Conservation (phyloP, 108 stramenopile genomes). For the Fragilaria crotonensis region DNA sequence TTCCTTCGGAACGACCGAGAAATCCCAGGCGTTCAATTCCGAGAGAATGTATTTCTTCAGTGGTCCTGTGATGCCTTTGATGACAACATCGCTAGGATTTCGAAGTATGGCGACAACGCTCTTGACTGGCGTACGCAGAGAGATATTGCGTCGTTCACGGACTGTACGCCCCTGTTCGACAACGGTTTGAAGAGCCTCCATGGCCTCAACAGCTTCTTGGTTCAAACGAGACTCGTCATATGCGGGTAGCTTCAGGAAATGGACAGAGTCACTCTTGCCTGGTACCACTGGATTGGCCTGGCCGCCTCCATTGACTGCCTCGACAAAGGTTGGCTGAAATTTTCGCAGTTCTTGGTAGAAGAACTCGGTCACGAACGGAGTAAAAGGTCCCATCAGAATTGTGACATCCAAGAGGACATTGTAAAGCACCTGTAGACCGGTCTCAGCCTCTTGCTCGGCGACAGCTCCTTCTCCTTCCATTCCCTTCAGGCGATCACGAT, state of each 20-base stretch:
- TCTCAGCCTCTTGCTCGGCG: slow-evolving; percentile 67
- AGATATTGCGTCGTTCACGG: slow-evolving; percentile 90
- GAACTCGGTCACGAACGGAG: slow-evolving; percentile 98
- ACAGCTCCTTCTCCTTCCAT: slow-evolving; percentile 68
- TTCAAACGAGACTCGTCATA: slow-evolving; percentile 84
- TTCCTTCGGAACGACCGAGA: slow-evolving; percentile 66
- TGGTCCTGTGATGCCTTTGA: slow-evolving; percentile 71
- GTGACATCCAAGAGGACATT: slow-evolving; percentile 92
- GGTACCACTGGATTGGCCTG: slow-evolving; percentile 72
- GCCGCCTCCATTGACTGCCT: slow-evolving; percentile 53
- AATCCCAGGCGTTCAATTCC: slow-evolving; percentile 95
- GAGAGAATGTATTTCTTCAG: slow-evolving; percentile 90
- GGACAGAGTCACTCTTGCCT: slow-evolving; percentile 94
- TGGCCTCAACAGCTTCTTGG: slow-evolving; percentile 77
- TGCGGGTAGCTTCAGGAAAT: slow-evolving; percentile 84
- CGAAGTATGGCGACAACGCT: slow-evolving; percentile 84
- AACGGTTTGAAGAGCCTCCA: slow-evolving; percentile 87
- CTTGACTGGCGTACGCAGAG: slow-evolving; percentile 89
- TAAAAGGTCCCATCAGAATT: slow-evolving; percentile 97
- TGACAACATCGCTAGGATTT: slow-evolving; percentile 61
- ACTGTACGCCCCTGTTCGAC: slow-evolving; percentile 91
- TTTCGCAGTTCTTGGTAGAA: slow-evolving; percentile 95
- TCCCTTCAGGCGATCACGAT: slow-evolving; percentile 98
- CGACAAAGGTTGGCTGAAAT: slow-evolving; percentile 79
- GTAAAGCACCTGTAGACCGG: slow-evolving; percentile 93